Percentiles rank a stretch among this genome's conserved stretches.
phyloP scores from a whole-genome alignment of 2,329 filamentous ascomycete genomes.

The Kalaharituber pfeilii region DNA sequence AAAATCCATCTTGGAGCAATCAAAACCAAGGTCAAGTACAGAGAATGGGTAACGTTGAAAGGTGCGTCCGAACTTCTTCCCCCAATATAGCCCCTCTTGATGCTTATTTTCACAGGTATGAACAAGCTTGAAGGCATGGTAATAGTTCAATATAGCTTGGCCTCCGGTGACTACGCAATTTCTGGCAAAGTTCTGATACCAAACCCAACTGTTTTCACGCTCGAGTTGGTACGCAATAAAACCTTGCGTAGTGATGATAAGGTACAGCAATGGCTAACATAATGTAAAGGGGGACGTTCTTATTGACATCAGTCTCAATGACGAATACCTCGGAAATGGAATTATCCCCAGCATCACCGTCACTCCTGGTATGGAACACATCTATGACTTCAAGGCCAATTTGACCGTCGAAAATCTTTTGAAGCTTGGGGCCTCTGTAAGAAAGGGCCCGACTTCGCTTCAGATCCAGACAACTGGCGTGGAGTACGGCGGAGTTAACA shows the following conservation, averaged over 20 bases:
- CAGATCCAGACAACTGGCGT: slow-evolving; percentile 20
- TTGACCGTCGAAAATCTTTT: slow-evolving; percentile 2
- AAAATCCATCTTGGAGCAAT: slow-evolving; percentile 36
- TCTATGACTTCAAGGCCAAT: slow-evolving; percentile 35
- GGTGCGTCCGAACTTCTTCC: too few relatives aligned
- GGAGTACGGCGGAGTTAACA: slow-evolving; percentile 15
- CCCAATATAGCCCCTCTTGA: neutral
- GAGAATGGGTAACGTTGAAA: slow-evolving; percentile 37
- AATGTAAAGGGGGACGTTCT: slow-evolving; percentile 43
- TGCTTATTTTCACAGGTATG: slow-evolving; percentile 26
- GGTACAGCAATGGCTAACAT: neutral
- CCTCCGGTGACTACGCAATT: slow-evolving; percentile 41
- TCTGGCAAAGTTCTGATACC: slow-evolving; percentile 41
- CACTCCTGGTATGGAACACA: slow-evolving; percentile 39
- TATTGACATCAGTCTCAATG: slow-evolving; percentile 41
- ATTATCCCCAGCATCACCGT: slow-evolving; percentile 43
- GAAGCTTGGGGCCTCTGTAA: neutral
- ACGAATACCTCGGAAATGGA: slow-evolving; percentile 36
- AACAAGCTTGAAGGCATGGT: slow-evolving; percentile 40
- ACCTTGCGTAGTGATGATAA: neutral
- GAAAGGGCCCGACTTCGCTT: slow-evolving; percentile 9
- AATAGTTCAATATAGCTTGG: slow-evolving; percentile 36
- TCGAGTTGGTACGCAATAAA: slow-evolving; percentile 44
- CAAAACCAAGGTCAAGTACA: slow-evolving; percentile 36
- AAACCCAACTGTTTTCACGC: slow-evolving; percentile 45